These are phyloP conservation scores for Phytophthora capsici DNA, from an alignment of 352 stramenopile species.

Conservation along the genomic window DNA sequence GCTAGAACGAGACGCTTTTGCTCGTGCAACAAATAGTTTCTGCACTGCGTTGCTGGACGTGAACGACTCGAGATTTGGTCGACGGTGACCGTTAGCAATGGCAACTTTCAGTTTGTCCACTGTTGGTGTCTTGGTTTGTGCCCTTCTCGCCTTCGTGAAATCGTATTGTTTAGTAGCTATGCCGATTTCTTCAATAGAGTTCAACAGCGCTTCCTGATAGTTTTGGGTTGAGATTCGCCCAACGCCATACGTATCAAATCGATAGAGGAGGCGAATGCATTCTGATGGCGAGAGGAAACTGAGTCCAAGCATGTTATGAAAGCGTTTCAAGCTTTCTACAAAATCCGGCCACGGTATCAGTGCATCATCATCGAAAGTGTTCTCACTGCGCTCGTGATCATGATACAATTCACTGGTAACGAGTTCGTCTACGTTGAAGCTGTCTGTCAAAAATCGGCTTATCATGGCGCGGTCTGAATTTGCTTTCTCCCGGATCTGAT, in stretches of 20 bases:
- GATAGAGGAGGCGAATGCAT: conserved; percentile 52
- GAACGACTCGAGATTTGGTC: conserved; percentile 46
- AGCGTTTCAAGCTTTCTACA: conserved; percentile 20
- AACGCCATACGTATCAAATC: conserved; percentile 39
- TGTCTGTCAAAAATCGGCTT: conserved; percentile 5
- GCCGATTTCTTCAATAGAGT: conserved; percentile 20
- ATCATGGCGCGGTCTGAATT: conserved; percentile 18
- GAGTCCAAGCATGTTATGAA: conserved; percentile 28
- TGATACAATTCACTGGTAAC: neutral
- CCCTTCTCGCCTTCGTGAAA: conserved; percentile 8
- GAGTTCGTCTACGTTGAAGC: conserved; percentile 11
- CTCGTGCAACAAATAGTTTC: conserved; percentile 50
- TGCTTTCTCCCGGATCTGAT: conserved; percentile 15
- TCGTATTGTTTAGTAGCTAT: neutral
- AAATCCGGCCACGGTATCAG: conserved; percentile 35
- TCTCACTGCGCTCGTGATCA: neutral
- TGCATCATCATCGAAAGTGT: neutral
- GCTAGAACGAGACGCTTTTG: conserved; percentile 11
- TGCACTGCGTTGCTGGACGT: conserved; percentile 45
- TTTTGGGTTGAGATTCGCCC: conserved; percentile 29
- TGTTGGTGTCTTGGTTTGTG: conserved; percentile 3
- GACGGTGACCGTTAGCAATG: conserved; percentile 31
- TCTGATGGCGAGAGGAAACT: conserved; percentile 12
- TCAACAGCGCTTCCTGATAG: conserved; percentile 26
- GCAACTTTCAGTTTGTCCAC: conserved; percentile 32